Percentiles rank a stretch among this genome's conserved stretches.
These are phyloP conservation scores for grape (Vitis vinifera) DNA, from an alignment of 164 flowering plant genomes.

Conservation along the genomic window DNA sequence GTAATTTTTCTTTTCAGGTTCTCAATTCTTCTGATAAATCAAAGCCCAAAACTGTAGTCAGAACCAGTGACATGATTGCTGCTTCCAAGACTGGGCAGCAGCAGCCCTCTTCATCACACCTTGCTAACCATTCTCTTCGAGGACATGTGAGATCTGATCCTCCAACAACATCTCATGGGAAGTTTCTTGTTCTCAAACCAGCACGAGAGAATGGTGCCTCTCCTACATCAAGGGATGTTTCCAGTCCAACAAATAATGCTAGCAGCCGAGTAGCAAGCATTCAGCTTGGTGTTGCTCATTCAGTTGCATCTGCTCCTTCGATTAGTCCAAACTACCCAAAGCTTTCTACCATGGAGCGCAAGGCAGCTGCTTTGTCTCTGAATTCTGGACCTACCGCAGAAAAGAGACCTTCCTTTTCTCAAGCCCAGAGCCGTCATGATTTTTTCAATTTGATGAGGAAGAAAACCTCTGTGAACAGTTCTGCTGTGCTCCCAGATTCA, in stretches of 20 bases:
- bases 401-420: constrained; percentile 55
- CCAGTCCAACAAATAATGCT: constrained; percentile 41
- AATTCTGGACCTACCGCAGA: constrained; percentile 40
- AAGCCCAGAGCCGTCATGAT: constrained; percentile 74
- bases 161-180: constrained; percentile 62
- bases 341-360: constrained; percentile 44
- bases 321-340: constrained; percentile 45
- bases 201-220: constrained; percentile 64
- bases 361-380: constrained; percentile 33
- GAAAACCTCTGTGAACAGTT: constrained; percentile 41
- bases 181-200: constrained; percentile 73
- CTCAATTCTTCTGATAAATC: constrained; percentile 65
- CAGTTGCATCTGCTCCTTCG: constrained; percentile 36
- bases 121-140: constrained; percentile 43
- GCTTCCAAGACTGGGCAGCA: constrained; percentile 52
- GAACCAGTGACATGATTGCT: constrained; percentile 42
- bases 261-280: constrained; percentile 30
- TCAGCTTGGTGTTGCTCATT: constrained; percentile 32
- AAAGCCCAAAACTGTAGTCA: constrained; percentile 51
- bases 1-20: constrained; percentile 37
- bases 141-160: constrained; percentile 50
- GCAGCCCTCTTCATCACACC: constrained; percentile 38
- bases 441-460: constrained; percentile 81
- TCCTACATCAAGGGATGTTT: constrained; percentile 46
- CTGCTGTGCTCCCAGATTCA: constrained; percentile 34